A percentile compares a stretch with the other conserved stretches of the same genome.
Evolutionary conservation across 75 land plant genomes (phyloP).

Genomic region (Pseudotsuga menziesii): DNA sequence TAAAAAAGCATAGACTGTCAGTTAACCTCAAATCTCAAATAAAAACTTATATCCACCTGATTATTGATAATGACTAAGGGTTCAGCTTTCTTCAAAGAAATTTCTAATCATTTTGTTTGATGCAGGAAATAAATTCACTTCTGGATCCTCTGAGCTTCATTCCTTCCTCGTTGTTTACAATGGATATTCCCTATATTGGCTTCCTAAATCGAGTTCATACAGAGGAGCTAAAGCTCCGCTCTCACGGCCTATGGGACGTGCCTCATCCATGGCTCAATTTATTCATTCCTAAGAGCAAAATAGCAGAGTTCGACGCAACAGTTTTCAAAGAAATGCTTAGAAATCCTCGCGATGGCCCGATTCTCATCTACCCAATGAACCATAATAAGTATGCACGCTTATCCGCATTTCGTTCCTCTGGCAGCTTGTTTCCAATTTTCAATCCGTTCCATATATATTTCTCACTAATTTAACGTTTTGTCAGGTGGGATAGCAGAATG

Average conservation of each 20-base stretch:
- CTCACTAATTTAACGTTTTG: background rate
- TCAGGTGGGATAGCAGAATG: slow-evolving; percentile 67
- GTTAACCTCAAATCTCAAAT: too few species aligned
- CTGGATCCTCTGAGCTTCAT: slow-evolving; percentile 18
- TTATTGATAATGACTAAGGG: too few species aligned
- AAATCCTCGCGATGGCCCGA: slow-evolving; percentile 18
- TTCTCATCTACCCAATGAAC: slow-evolving; percentile 38
- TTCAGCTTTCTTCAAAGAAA: too few species aligned
- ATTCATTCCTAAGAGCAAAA: slow-evolving; percentile 25
- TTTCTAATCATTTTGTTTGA: background rate
- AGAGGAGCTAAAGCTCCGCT: slow-evolving; percentile 19
- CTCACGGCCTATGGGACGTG: slow-evolving; percentile 24
- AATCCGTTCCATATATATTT: too few species aligned
- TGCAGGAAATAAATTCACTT: slow-evolving; percentile 13
- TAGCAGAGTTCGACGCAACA: slow-evolving; percentile 21
- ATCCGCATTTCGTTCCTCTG: background rate
- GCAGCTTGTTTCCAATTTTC: background rate
- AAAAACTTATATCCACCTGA: too few species aligned
- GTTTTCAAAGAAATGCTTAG: slow-evolving; percentile 27
- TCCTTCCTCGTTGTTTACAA: slow-evolving; percentile 18
- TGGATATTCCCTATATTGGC: slow-evolving; percentile 27
- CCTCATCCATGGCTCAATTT: slow-evolving; percentile 32
- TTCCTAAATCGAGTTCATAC: slow-evolving; percentile 37
- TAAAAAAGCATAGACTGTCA: too few species aligned
- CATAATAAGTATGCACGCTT: slow-evolving; percentile 23